A percentile compares a stretch with the other conserved stretches of the same genome.
phyloP scores from a whole-genome alignment of 345 rosid species.

The Bretschneidera sinensis region DNA sequence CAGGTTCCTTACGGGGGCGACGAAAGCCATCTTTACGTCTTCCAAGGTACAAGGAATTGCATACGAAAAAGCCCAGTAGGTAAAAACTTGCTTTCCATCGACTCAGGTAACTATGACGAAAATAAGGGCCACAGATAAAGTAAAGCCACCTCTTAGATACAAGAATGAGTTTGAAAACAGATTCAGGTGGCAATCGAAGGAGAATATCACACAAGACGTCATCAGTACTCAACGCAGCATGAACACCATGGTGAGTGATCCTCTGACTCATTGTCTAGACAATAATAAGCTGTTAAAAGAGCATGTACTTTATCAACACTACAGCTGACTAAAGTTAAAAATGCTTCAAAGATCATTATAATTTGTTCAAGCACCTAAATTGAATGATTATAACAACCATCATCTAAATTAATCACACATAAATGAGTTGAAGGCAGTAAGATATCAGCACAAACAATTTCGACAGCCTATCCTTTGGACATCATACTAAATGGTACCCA shows the following conservation, averaged over 20 bases:
- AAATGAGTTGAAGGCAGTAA: too few species aligned
- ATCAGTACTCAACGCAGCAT: constrained; percentile 38
- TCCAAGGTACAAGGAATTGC: constrained; percentile 48
- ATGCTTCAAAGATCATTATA: background rate
- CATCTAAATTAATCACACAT: background rate
- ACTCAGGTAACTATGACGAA: constrained; percentile 36
- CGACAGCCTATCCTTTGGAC: background rate
- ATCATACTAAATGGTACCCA: background rate
- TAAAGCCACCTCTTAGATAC: constrained; percentile 62
- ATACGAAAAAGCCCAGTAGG: constrained; percentile 54
- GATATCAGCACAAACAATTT: background rate
- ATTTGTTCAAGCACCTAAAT: background rate
- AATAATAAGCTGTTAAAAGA: constrained; percentile 14
- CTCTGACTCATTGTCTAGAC: constrained; percentile 14
- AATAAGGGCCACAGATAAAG: constrained; percentile 39
- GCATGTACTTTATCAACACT: constrained; percentile 13
- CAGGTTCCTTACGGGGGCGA: constrained; percentile 47
- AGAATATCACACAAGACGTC: constrained; percentile 51
- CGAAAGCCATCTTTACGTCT: constrained; percentile 27
- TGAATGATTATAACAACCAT: background rate
- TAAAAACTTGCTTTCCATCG: constrained; percentile 39
- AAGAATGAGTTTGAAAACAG: constrained; percentile 30
- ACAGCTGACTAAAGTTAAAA: background rate
- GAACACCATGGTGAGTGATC: constrained; percentile 13
- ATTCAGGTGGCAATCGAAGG: constrained; percentile 45